Percentiles rank a stretch among this genome's conserved stretches.
Evolutionary conservation across 2,329 filamentous ascomycete genomes (phyloP).

Genomic region (Claviceps sp.): DNA sequence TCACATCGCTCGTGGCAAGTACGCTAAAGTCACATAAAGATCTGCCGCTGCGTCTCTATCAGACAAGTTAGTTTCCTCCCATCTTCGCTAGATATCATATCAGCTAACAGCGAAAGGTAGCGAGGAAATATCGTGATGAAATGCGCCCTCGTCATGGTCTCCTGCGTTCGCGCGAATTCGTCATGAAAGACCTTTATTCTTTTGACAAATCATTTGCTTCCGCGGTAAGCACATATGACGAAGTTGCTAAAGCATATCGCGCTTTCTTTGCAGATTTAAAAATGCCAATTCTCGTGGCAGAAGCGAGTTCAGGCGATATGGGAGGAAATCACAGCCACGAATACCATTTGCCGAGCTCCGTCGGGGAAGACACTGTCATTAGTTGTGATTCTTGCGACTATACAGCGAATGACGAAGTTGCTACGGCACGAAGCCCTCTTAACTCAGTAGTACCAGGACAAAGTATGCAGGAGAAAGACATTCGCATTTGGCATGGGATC

Average conservation of each 20-base stretch:
- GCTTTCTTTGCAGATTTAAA: constrained; percentile 71
- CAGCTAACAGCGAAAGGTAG: constrained; percentile 23
- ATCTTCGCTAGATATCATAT: not conserved
- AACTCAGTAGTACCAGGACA: not conserved
- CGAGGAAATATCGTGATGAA: constrained; percentile 91
- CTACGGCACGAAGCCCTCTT: constrained; percentile 21
- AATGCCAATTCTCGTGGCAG: constrained; percentile 70
- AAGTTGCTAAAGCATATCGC: constrained; percentile 61
- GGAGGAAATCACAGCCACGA: constrained; percentile 89
- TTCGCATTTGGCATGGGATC: constrained; percentile 47
- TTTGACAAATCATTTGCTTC: constrained; percentile 59
- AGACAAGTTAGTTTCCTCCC: constrained; percentile 52
- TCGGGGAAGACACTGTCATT: constrained; percentile 78
- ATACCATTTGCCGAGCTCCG: constrained; percentile 68
- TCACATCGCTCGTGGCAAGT: constrained; percentile 65
- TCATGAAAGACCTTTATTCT: constrained; percentile 98
- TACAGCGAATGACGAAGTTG: constrained; percentile 81
- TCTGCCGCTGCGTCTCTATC: constrained; percentile 76
- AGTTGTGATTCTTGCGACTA: constrained; percentile 62
- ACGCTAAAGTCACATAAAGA: constrained; percentile 72
- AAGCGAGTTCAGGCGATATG: constrained; percentile 92
- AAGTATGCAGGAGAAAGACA: constrained; percentile 5
- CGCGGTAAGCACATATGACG: constrained; percentile 69
- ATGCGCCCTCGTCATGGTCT: constrained; percentile 77
- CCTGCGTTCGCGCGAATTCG: constrained; percentile 76